Percentiles rank a stretch among this genome's conserved stretches.
phyloP scores from a whole-genome alignment of 305 asterid species.

The Coffea humblotiana region DNA sequence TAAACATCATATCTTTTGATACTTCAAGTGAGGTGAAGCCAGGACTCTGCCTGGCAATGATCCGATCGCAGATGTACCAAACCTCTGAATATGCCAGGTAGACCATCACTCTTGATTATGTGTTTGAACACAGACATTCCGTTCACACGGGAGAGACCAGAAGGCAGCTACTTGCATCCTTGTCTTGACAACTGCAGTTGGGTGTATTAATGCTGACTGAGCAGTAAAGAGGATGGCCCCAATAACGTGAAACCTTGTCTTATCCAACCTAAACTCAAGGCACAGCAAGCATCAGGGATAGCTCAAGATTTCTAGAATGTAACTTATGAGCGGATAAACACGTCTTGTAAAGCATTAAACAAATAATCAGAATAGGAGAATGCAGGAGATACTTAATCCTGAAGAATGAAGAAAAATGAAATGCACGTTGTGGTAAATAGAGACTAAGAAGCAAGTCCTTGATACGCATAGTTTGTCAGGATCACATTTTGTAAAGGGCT shows the following conservation, averaged over 20 bases:
- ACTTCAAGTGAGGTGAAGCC: constrained; percentile 84
- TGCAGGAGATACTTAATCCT: neutral
- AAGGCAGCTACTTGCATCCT: constrained; percentile 84
- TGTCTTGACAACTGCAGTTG: constrained; percentile 89
- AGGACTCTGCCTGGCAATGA: constrained; percentile 93
- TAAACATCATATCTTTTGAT: constrained; percentile 69
- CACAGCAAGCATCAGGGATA: neutral
- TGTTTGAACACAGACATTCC: constrained; percentile 67
- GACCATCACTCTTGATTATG: constrained; percentile 57
- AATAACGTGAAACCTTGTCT: constrained; percentile 70
- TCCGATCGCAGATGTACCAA: constrained; percentile 86
- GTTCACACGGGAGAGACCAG: constrained; percentile 48
- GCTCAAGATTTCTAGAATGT: neutral
- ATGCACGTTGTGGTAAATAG: neutral
- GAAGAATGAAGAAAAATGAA: neutral
- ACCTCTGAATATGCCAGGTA: constrained; percentile 77
- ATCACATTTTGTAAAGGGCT: neutral
- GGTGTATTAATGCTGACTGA: constrained; percentile 84
- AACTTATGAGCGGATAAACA: neutral
- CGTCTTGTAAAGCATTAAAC: neutral
- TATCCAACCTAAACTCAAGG: constrained; percentile 62
- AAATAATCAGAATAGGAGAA: neutral
- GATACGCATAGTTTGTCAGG: neutral
- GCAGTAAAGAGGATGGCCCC: constrained; percentile 89
- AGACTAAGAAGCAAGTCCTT: neutral